Evolutionary conservation across 2,329 filamentous ascomycete genomes (phyloP).

Genomic region (Rhynchosporium graminicola): DNA sequence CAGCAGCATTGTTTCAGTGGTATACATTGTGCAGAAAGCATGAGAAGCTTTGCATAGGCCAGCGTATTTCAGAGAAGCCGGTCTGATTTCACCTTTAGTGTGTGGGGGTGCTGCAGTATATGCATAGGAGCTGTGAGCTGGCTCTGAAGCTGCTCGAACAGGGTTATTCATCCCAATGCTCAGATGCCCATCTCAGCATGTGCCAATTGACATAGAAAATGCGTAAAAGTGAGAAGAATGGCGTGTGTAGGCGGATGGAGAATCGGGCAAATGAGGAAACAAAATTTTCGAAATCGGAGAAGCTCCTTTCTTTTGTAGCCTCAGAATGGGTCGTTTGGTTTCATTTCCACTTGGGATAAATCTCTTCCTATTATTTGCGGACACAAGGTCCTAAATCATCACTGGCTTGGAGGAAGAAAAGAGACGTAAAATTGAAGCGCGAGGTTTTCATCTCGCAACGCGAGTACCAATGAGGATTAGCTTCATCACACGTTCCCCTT

Average conservation of each 20-base stretch:
- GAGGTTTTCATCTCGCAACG: slow-evolving; percentile 5
- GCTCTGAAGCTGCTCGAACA: no score
- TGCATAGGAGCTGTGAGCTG: no score
- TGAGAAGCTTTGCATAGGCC: no score
- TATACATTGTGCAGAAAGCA: no score
- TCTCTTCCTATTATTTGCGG: slow-evolving; percentile 68
- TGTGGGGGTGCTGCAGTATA: no score
- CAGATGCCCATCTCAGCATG: no score
- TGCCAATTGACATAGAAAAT: no score
- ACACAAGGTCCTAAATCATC: slow-evolving; percentile 58
- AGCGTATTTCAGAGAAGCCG: no score
- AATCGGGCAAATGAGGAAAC: neutral
- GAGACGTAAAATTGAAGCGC: neutral
- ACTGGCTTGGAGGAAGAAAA: slow-evolving; percentile 46
- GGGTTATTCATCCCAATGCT: no score
- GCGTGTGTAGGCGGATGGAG: neutral
- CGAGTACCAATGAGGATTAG: slow-evolving; percentile 4
- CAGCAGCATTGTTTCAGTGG: no score
- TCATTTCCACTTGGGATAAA: slow-evolving; percentile 57
- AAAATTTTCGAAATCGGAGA: neutral
- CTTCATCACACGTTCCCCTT: neutral
- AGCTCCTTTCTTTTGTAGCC: slow-evolving; percentile 44
- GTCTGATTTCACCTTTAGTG: no score
- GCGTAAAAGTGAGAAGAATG: neutral
- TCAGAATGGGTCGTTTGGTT: slow-evolving; percentile 63